phyloP scores from a whole-genome alignment of 1,284 basidiomycete species.

The Veloboletus limbatus region DNA sequence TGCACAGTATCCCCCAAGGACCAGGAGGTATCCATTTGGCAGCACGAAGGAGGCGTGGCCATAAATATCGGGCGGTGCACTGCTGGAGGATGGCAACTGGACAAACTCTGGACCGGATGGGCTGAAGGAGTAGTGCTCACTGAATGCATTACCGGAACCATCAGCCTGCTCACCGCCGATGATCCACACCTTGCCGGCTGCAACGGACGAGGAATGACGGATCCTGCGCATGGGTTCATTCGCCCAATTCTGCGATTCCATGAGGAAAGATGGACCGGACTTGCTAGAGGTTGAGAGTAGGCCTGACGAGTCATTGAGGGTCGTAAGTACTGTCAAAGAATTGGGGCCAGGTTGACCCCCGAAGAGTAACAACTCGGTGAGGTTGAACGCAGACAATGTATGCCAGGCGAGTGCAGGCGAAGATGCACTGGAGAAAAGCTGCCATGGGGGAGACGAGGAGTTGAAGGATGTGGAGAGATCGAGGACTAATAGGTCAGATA shows the following conservation, averaged over 20 bases:
- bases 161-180: constrained; percentile 77
- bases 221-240: constrained; percentile 70
- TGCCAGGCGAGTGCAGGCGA: constrained; percentile 76
- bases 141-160: constrained; percentile 62
- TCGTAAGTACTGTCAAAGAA: constrained; percentile 50
- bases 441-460: constrained; percentile 63
- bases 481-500: constrained; percentile 66
- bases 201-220: constrained; percentile 61
- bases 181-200: constrained; percentile 46
- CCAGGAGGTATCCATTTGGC: constrained; percentile 63
- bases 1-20: constrained; percentile 70
- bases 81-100: constrained; percentile 46
- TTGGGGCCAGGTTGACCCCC: constrained; percentile 71
- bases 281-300: constrained; percentile 47
- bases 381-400: constrained; percentile 64
- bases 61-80: constrained; percentile 63
- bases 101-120: constrained; percentile 51
- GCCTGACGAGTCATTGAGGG: constrained; percentile 60
- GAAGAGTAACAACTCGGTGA: constrained; percentile 57
- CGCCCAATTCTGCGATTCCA: constrained; percentile 55
- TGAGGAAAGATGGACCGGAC: constrained; percentile 43
- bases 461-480: constrained; percentile 61
- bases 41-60: constrained; percentile 72
- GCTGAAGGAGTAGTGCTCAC: constrained; percentile 65
- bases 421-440: constrained; percentile 49